Evolutionary conservation across 768 basidiomycete species (phyloP), one percentile per base, ranked within the genome.

Genomic region (Suillus subaureus): DNA sequence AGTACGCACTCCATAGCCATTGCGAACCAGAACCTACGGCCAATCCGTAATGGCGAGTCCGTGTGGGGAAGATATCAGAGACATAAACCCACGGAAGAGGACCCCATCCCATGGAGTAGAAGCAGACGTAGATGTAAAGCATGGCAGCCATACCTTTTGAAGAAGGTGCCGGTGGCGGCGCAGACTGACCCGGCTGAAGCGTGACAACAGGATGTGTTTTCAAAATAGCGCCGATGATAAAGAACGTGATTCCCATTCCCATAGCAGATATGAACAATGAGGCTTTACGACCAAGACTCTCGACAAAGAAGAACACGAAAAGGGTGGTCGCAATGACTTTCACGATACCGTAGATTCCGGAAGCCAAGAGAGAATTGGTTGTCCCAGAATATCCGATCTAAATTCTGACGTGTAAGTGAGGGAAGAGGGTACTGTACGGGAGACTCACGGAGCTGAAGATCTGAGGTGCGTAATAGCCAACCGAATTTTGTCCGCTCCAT

Each of bases 51-150:
- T 93, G 90, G 64, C 93, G 82, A 18, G 93, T 93, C 51, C 92
- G 81, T 16, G 91, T 95, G 8, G 91, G 90, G 84, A 95, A 95
- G 70, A 96, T 93, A 74, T 96, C 94, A 6, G 91, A 82, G 51
- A 89, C 90, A 69, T 89, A 90, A 26, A 91, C 85, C 80, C 78
- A 84, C 18, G 84, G 90, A 15, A 83, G 75, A n/a, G 87, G 87
- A 23, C 92, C 93, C 89, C 91, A 93, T 45, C 91, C 92, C 86
- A 94, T 90, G 4, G 89, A 91, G 76, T 94, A 95, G 77, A 94
- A 94, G 74, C 89, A 89, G 51, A 94, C 92, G 70, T 92, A 96
- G 62, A 95, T 85, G 73, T 95, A 96, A 35, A 95, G 77, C 86
- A 93, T 86, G 2, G 87, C 91, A 4, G 93, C 93, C 93, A 94